These are phyloP conservation scores for Alternaria novae-zelandiae DNA, from an alignment of 2,329 filamentous ascomycete species.

Conservation along the genomic window DNA sequence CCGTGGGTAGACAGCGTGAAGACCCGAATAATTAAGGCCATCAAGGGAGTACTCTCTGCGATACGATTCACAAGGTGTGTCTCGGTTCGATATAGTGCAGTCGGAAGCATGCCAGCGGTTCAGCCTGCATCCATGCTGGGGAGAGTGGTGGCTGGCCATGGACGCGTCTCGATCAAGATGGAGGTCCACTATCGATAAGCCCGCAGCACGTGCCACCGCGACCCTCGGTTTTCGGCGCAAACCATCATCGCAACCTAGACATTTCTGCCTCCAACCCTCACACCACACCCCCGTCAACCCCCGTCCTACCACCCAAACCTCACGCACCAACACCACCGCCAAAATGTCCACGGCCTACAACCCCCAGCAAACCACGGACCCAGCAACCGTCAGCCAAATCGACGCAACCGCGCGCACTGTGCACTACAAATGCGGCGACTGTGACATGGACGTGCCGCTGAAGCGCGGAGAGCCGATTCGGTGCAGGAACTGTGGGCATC, in stretches of 20 bases:
- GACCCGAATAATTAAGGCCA: too few species aligned
- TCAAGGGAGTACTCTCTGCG: too few species aligned
- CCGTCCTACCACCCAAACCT: neutral
- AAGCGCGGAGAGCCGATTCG: conserved; percentile 81
- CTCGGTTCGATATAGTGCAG: too few species aligned
- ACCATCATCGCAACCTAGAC: neutral
- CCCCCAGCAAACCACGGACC: neutral
- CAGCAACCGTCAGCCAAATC: conserved; percentile 10
- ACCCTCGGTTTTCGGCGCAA: conserved; percentile 4
- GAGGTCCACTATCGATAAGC: conserved; percentile 12
- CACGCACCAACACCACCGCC: neutral
- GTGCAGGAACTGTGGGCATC: conserved; percentile 91
- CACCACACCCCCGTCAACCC: neutral
- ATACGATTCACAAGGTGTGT: too few species aligned
- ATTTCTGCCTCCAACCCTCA: neutral
- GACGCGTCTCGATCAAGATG: too few species aligned
- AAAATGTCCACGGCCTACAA: neutral
- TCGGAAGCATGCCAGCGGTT: too few species aligned
- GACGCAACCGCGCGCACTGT: conserved; percentile 55
- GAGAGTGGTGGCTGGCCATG: too few species aligned
- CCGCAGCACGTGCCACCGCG: conserved; percentile 2
- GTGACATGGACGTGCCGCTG: conserved; percentile 76
- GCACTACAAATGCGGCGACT: conserved; percentile 75
- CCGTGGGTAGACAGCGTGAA: too few species aligned
- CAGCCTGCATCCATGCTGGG: too few species aligned